Percentiles rank a stretch among this genome's conserved stretches.
These are phyloP conservation scores for Acacia confusa DNA, from an alignment of 306 rosid species.

Conservation along the genomic window DNA sequence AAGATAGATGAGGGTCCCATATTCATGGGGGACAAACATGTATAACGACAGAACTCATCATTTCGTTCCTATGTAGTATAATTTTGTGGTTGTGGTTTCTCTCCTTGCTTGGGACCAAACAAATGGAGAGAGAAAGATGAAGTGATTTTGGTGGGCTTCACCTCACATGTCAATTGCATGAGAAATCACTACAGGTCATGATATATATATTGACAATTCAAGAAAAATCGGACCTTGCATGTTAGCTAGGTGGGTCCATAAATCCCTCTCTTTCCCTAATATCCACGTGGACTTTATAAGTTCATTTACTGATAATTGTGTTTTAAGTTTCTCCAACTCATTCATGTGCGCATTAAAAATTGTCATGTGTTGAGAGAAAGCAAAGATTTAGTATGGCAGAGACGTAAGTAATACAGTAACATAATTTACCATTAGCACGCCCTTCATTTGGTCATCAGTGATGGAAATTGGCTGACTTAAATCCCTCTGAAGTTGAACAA, in stretches of 20 bases:
- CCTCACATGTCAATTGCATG: background rate
- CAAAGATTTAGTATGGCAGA: no score
- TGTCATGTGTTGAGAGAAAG: no score
- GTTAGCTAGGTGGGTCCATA: background rate
- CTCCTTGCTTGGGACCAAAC: background rate
- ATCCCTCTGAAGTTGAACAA: background rate
- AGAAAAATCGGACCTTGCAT: no score
- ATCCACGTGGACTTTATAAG: no score
- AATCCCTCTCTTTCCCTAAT: background rate
- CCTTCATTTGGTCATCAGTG: background rate
- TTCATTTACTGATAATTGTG: no score
- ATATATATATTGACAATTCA: no score
- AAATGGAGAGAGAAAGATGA: no score
- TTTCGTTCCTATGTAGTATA: background rate
- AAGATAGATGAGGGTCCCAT: background rate
- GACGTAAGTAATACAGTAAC: no score
- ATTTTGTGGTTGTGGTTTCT: background rate
- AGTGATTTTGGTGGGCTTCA: background rate
- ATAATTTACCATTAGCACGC: background rate
- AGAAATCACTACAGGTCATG: no score
- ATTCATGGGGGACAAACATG: background rate
- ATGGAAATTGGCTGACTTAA: background rate
- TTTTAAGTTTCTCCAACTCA: no score
- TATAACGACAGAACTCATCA: background rate
- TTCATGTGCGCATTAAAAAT: no score